Conservation (phyloP, 495 filamentous ascomycete genomes). For the Aspergillus conjunctus region DNA sequence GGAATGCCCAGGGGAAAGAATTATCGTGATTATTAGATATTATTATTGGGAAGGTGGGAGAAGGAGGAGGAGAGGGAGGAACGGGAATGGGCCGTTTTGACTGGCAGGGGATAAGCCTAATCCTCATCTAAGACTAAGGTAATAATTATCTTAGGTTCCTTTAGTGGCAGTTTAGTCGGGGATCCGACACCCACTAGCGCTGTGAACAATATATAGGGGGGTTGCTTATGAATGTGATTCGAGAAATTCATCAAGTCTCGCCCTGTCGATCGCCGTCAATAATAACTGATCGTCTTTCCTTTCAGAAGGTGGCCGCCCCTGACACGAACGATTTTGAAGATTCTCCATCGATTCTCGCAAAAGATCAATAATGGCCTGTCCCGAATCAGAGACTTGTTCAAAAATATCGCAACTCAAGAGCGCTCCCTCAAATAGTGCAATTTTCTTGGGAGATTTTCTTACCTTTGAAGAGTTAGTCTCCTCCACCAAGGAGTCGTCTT, state of each 20-base stretch:
- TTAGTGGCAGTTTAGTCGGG: constrained; percentile 11
- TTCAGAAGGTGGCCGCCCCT: background rate
- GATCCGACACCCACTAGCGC: constrained; percentile 11
- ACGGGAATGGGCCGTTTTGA: constrained; percentile 11
- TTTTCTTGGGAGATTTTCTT: too few relatives aligned
- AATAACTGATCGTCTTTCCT: constrained; percentile 14
- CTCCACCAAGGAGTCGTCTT: too few relatives aligned
- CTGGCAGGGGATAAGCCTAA: constrained; percentile 1
- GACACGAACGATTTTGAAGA: too few relatives aligned
- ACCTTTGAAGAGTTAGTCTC: too few relatives aligned
- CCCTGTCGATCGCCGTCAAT: constrained; percentile 29
- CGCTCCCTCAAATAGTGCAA: too few relatives aligned
- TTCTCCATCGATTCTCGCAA: too few relatives aligned
- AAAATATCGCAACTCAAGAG: too few relatives aligned
- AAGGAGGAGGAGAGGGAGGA: constrained; percentile 1
- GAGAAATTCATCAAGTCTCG: constrained; percentile 19
- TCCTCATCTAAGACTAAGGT: background rate
- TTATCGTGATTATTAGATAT: too few relatives aligned
- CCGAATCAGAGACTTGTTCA: too few relatives aligned
- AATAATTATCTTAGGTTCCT: constrained; percentile 13
- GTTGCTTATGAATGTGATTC: background rate
- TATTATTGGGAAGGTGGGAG: background rate
- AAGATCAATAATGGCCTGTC: too few relatives aligned
- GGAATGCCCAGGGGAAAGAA: background rate
- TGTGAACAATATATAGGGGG: constrained; percentile 2